phyloP scores from a whole-genome alignment of 371 early-diverging fungal genomes.

The Mucor racemosus region DNA sequence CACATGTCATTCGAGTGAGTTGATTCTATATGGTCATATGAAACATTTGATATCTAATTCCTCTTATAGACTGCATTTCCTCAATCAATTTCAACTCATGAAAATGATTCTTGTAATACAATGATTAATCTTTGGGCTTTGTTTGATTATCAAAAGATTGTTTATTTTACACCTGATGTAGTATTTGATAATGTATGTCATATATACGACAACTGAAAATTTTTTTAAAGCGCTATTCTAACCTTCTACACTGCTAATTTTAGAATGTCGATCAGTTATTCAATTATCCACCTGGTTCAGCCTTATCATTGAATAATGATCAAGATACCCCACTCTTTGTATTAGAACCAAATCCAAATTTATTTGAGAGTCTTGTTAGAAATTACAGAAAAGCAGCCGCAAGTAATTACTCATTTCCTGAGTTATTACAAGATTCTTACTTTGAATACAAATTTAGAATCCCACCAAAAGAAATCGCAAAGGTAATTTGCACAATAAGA shows the following conservation, averaged over 20 bases:
- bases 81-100: background rate
- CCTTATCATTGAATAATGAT: conserved; percentile 7
- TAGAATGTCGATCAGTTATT: conserved; percentile 40
- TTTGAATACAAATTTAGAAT: conserved; percentile 3
- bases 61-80: conserved; percentile 17
- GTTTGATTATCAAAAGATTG: conserved; percentile 27
- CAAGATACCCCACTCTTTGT: conserved; percentile 11
- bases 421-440: conserved; percentile 1
- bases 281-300: conserved; percentile 18
- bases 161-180: conserved; percentile 37
- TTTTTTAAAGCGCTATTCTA: conserved; percentile 7
- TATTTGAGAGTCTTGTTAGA: conserved; percentile 17
- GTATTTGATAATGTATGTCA: conserved; percentile 37
- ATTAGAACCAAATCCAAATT: conserved; percentile 20
- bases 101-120: conserved; percentile 1
- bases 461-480: background rate
- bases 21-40: background rate
- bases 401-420: background rate
- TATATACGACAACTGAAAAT: background rate
- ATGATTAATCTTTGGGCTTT: conserved; percentile 13
- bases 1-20: conserved; percentile 20
- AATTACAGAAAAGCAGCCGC: background rate
- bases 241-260: background rate
- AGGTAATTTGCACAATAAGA: background rate
- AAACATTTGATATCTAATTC: background rate